phyloP scores from a whole-genome alignment of 2,329 filamentous ascomycete genomes.

The Colletotrichum truncatum region DNA sequence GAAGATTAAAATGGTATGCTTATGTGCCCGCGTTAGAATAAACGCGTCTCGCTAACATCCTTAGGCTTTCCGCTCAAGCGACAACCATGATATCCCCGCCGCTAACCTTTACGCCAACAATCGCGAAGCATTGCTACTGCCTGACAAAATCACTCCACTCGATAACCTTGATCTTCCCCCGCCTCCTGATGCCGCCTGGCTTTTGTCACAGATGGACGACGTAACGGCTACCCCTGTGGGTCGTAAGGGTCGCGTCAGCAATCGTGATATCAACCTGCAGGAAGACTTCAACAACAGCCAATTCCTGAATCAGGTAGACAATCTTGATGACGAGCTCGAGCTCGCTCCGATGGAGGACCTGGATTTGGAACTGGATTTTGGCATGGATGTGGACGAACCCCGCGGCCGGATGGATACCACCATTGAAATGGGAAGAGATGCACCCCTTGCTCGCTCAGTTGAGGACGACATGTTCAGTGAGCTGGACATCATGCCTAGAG shows the following conservation, averaged over 20 bases:
- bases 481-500: slow-evolving; percentile 63
- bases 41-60: slow-evolving; percentile 42
- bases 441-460: slow-evolving; percentile 70
- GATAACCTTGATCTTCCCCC: slow-evolving; percentile 82
- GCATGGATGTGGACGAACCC: slow-evolving; percentile 76
- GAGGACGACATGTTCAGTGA: slow-evolving; percentile 78
- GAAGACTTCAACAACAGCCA: slow-evolving; percentile 81
- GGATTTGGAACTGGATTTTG: slow-evolving; percentile 78
- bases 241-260: slow-evolving; percentile 66
- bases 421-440: slow-evolving; percentile 92
- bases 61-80: slow-evolving; percentile 91
- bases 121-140: slow-evolving; percentile 86
- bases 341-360: slow-evolving; percentile 71
- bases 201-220: slow-evolving; percentile 79
- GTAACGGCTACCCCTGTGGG: slow-evolving; percentile 62
- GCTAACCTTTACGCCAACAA: slow-evolving; percentile 82
- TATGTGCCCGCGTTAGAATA: not conserved
- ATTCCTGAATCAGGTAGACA: slow-evolving; percentile 75
- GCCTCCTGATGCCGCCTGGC: slow-evolving; percentile 86
- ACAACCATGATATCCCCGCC: slow-evolving; percentile 91
- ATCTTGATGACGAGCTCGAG: slow-evolving; percentile 65
- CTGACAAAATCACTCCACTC: slow-evolving; percentile 91
- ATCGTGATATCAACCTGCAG: slow-evolving; percentile 74
- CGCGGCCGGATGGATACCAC: slow-evolving; percentile 63
- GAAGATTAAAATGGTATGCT: slow-evolving; percentile 95